Conservation (phyloP, 2,329 filamentous ascomycete species). For the Beauveria pseudobassiana region DNA sequence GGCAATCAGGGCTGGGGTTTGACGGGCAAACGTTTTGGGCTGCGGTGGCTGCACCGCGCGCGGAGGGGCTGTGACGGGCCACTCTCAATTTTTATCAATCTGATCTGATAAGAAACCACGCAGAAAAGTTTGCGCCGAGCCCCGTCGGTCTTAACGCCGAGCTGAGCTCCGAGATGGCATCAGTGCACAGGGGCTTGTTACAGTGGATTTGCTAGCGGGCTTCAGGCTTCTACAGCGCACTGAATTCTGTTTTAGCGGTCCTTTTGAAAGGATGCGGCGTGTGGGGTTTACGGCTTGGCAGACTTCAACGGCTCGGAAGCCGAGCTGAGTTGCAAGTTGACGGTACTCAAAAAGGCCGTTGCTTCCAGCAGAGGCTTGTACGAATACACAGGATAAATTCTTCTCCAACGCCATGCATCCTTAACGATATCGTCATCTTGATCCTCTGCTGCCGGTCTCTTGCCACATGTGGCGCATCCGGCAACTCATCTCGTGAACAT, state of each 20-base stretch:
- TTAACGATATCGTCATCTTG: not conserved
- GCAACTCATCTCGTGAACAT: not conserved
- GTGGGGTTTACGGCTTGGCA: not conserved
- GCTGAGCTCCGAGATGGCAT: constrained; percentile 11
- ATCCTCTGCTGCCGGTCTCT: not conserved
- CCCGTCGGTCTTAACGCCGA: constrained; percentile 11
- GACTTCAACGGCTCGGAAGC: constrained; percentile 4
- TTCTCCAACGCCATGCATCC: not conserved
- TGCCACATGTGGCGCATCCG: not conserved
- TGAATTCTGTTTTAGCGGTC: not conserved
- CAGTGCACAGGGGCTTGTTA: not conserved
- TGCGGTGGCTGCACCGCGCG: constrained; percentile 1
- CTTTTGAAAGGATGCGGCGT: not conserved
- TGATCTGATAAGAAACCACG: constrained; percentile 28
- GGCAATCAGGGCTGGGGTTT: constrained; percentile 6
- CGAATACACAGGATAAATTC: no score
- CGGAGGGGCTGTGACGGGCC: constrained; percentile 20
- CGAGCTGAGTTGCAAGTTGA: not conserved
- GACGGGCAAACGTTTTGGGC: constrained; percentile 2
- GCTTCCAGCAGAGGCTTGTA: not conserved
- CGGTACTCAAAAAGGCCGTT: not conserved
- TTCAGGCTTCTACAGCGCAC: not conserved
- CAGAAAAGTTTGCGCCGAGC: constrained; percentile 20
- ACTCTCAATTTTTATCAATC: constrained; percentile 30
- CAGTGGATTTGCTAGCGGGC: not conserved